Conservation (phyloP, 768 basidiomycete species). For the Neoboletus magnificus region DNA sequence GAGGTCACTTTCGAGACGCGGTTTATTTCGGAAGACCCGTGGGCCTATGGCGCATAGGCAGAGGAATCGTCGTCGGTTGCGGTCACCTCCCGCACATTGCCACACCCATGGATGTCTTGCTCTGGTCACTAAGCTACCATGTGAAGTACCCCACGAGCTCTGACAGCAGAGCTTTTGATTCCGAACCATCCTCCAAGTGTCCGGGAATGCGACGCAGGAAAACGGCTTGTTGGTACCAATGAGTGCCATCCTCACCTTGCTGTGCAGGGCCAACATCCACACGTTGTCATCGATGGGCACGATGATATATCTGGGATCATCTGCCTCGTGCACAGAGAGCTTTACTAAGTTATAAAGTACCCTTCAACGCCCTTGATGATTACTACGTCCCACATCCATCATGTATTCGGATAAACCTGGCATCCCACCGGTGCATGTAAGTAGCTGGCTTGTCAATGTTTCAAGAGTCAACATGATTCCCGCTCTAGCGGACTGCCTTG, state of each 20-base stretch:
- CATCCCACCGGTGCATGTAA: background rate
- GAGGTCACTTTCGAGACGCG: background rate
- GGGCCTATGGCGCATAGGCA: background rate
- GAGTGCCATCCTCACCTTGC: background rate
- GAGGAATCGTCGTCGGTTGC: background rate
- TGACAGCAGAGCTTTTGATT: background rate
- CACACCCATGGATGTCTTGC: too few relatives aligned
- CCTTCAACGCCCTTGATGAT: background rate
- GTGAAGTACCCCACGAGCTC: too few relatives aligned
- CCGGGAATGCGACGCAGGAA: background rate
- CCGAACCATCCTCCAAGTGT: background rate
- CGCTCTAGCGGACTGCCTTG: background rate
- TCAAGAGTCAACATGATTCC: background rate
- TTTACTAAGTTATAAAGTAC: conserved; percentile 1
- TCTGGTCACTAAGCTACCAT: background rate
- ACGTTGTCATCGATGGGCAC: background rate
- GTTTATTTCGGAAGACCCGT: background rate
- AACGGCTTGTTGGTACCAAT: background rate
- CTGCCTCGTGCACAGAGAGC: conserved; percentile 20
- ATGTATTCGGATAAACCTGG: background rate
- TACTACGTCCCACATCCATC: background rate
- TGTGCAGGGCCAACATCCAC: background rate
- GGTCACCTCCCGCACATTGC: too few relatives aligned
- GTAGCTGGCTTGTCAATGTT: background rate
- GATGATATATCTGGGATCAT: conserved; percentile 17